Evolutionary conservation across 371 early-diverging fungal genomes (phyloP), one percentile per base, ranked within the genome.

Genomic region (Mucor irregularis): DNA sequence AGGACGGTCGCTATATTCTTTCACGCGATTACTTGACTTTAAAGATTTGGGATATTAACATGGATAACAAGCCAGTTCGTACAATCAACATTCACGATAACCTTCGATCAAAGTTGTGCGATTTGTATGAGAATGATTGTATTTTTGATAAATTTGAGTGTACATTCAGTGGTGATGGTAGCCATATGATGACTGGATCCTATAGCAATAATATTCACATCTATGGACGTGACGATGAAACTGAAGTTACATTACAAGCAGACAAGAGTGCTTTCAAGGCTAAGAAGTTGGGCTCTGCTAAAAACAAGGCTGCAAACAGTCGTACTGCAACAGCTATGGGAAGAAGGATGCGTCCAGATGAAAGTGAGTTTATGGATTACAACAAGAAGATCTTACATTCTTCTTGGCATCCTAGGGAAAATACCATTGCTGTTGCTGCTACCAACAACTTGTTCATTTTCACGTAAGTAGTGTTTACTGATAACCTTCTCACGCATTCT

Each of bases 61-160:
- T 97, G 97, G 93, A 95, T 57, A 86, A 73, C 30, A 82, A 87
- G 61, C 99, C 99, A 1, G 85, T 99, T 16, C 86, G 93, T 64
- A 92, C 94, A 28, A 95, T 99, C 74, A 87, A 85, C 62, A 92
- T 98, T 30, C 98, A 98, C 68, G 97, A 99, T 61, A 92, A 97
- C 55, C 77, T 99, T 28, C 83, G 91, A 63, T 86, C 85, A 68
- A 95, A 94, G 73, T 81, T 99, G 28, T 97, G 97, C 71, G 99
- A 99, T 61, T 81, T 98, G 29, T 99, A 99, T 77, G 99, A 98
- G 67, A 97, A 95, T 74, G 99, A 98, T 71, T 96, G 95, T 76
- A 97, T 98, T 70, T 99, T 99, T 80, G 99, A 99, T 82, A 98
- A 98, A 77, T 99, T 99, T 63, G 99, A 99, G 74, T 96, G 97